Base-by-base conservation (phyloP, 371 early-diverging fungal species). In the Apophysomyces elegans region DNA sequence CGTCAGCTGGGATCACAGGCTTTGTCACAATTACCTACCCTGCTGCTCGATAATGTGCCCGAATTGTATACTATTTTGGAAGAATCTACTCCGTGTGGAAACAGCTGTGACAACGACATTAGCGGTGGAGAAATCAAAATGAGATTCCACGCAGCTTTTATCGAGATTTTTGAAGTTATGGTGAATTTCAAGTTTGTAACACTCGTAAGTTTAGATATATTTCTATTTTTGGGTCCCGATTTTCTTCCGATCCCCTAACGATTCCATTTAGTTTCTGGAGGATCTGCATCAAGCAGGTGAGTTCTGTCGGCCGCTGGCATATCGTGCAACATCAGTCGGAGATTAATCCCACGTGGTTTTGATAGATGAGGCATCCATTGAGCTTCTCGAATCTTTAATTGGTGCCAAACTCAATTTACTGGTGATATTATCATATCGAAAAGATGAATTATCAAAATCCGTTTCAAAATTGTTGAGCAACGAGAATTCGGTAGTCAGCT, bases 281-380 rank as follows among this genome's bases (percentile, higher is more conserved):
- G 82, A 81, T 77, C 72, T 81, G 36, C 82, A 81, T 65, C 79
- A 81, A 77, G 82, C 82, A 63, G 82, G 82, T 81, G 73, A n/a
- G 64, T 38, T 44, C 54, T 21, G 9, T 9, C 54, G 21, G 21
- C 21, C 21, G n/a, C 45, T 65, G 21, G 41, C 54, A 60, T 60
- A 35, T 58, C 47, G 56, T 38, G 37, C 58, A 44, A 66, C 38
- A 18, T 50, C 56, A 54, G 37, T 39, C 56, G 50, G 38, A 37
- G 38, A 58, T 45, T 44, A 39, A 57, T 13, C 59, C 12, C 32
- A 38, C 59, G 41, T 45, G 54, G 18, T 37, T 56, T 37, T 37
- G 41, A 43, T 68, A 78, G 83, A 83, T 58, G 80, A 83, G 62
- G 77, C 83, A 11, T 80, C 80, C 0, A 73, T 83, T 67, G 83